Evolutionary conservation across 352 stramenopile species (phyloP).

Genomic region (Elongisporangium undulatum): DNA sequence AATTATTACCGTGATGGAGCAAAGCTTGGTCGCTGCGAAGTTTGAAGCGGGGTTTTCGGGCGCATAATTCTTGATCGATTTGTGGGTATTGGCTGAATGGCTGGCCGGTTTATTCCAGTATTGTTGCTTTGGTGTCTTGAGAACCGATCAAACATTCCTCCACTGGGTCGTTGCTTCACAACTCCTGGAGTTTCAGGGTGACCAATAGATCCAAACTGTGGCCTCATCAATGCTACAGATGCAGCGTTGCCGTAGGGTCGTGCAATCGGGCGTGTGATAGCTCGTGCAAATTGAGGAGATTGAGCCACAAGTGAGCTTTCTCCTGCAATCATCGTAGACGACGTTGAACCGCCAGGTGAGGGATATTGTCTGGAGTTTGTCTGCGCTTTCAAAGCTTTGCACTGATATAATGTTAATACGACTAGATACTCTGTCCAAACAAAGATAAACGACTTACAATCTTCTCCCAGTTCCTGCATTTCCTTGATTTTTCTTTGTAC

Average conservation of each 20-base stretch:
- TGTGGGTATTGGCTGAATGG: constrained; percentile 33
- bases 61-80: constrained; percentile 50
- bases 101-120: constrained; percentile 17
- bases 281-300: constrained; percentile 41
- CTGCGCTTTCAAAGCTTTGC: constrained; percentile 66
- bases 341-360: constrained; percentile 43
- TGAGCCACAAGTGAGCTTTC: constrained; percentile 25
- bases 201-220: neutral
- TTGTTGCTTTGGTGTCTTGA: constrained; percentile 51
- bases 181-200: constrained; percentile 27
- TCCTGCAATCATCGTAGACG: constrained; percentile 29
- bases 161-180: constrained; percentile 41
- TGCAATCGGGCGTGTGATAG: constrained; percentile 31
- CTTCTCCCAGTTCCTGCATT: constrained; percentile 87
- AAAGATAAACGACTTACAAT: constrained; percentile 40
- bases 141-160: constrained; percentile 64
- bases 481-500: constrained; percentile 84
- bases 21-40: constrained; percentile 53
- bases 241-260: constrained; percentile 19
- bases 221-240: constrained; percentile 21
- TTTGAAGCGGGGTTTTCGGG: constrained; percentile 68
- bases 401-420: constrained; percentile 23
- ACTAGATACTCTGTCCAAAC: neutral
- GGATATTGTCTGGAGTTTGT: constrained; percentile 42
- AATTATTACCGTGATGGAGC: constrained; percentile 48